Evolutionary conservation across 257 asterid species (phyloP).

Genomic region (Henckelia pumila): DNA sequence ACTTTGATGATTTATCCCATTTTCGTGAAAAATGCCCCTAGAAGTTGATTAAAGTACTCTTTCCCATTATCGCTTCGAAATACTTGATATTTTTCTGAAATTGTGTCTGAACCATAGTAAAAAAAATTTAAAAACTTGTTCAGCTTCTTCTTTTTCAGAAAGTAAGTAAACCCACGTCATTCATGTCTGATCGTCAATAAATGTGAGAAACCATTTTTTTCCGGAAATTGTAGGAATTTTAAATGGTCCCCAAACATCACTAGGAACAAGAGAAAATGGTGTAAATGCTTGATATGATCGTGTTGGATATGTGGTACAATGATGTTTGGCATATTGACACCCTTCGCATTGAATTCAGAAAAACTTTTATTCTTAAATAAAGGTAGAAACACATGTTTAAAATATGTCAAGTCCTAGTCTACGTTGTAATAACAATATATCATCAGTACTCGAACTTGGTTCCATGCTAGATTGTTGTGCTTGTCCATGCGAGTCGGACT

Average conservation of each 20-base stretch:
- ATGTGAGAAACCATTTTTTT: too few species aligned
- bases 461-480: too few species aligned
- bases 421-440: too few species aligned
- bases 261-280: not conserved
- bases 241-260: not conserved
- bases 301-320: not conserved
- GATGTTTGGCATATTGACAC: not conserved
- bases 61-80: not conserved
- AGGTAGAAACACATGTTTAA: too few species aligned
- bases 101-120: too few species aligned
- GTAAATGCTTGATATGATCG: not conserved
- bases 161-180: not conserved
- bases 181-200: not conserved
- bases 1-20: not conserved
- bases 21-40: not conserved
- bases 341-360: not conserved
- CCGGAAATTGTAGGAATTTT: not conserved
- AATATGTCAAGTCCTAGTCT: constrained; percentile 1
- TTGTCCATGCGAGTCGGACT: too few species aligned
- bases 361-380: too few species aligned
- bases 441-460: too few species aligned
- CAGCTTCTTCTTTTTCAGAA: not conserved
- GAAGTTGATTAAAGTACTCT: not conserved
- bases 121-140: too few species aligned
- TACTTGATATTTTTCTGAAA: not conserved